Base-by-base conservation (phyloP, 2,329 filamentous ascomycete species). In the Domatiomyces globalis region DNA sequence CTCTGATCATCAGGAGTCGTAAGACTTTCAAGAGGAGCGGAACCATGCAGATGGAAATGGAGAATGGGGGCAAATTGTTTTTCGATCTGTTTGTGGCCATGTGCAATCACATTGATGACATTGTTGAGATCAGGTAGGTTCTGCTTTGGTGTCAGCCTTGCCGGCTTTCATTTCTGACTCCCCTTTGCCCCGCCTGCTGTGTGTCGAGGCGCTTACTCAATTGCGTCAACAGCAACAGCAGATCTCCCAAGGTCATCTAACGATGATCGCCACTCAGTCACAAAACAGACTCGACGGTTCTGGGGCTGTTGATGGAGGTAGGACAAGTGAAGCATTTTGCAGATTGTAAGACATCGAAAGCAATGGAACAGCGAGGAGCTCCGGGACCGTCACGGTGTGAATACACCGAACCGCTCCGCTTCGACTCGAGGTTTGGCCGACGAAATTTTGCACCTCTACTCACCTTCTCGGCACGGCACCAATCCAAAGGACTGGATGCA, bases 1-100 rank as follows among this genome's bases (percentile, higher is more conserved):
- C 89, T 17, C 80, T 95, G 63, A 94, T 95, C 69, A 94, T 95
- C 65, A 82, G 88, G 58, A 87, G 84, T 61, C 80, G 89, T 59
- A 78, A 79, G 63, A 94, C 87, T 1, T 95, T 95, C 71, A 95
- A 94, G 75, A 78, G 87, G 51, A 94, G 87, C 68, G 87, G 88
- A 50, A 95, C 88, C 2, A 94, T 95, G 88, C 89, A 95, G 70
- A 79, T 86, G 60, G 88, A 95, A 71, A 95, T 95, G 88, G 85
- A 85, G 66, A 79, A 80, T 55, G 89, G 89, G 25, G 87, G 87
- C 50, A 85, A 85, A 63, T 74, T 94, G 53, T 95, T 94, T 72
- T 95, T 95, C 65, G 89, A 95, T 65, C 74, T 95, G 45, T 95
- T 95, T 66, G 89, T 95, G 48, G 87, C 89, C 17, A 80, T 95